Evolutionary conservation across 768 basidiomycete genomes (phyloP).

Genomic region (Lactarius indigo): DNA sequence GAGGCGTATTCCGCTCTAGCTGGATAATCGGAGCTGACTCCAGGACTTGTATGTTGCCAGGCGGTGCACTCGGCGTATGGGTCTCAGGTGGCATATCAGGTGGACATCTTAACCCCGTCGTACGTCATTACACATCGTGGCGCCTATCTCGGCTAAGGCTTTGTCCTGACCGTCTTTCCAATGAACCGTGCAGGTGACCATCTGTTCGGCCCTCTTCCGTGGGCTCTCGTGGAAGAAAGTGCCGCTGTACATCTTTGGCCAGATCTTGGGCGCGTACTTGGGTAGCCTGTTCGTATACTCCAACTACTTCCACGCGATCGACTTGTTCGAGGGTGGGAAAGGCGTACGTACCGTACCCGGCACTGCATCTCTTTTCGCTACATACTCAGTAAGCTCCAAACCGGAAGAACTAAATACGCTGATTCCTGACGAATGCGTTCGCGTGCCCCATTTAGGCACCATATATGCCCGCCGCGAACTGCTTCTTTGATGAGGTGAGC

Average conservation of each 20-base stretch:
- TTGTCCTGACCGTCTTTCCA: neutral
- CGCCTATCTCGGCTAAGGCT: neutral
- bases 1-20: neutral
- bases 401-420: neutral
- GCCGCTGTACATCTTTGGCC: conserved; percentile 60
- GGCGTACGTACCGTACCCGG: conserved; percentile 49
- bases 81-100: conserved; percentile 65
- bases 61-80: conserved; percentile 66
- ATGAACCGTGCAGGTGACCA: conserved; percentile 49
- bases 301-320: conserved; percentile 64
- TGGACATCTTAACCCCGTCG: conserved; percentile 49
- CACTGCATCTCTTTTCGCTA: conserved; percentile 56
- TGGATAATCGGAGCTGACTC: neutral
- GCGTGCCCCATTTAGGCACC: conserved; percentile 29
- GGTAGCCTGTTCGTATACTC: conserved; percentile 59
- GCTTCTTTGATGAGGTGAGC: conserved; percentile 46
- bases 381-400: conserved; percentile 49
- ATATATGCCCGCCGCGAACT: conserved; percentile 41
- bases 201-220: conserved; percentile 63
- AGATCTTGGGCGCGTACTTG: conserved; percentile 55
- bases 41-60: conserved; percentile 27
- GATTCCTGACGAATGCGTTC: neutral
- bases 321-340: conserved; percentile 54
- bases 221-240: conserved; percentile 80
- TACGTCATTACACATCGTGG: neutral